Percentiles rank a stretch among this genome's conserved stretches.
Evolutionary conservation across 176 grass and related monocot genomes (phyloP).

Genomic region (Chloris gayana): DNA sequence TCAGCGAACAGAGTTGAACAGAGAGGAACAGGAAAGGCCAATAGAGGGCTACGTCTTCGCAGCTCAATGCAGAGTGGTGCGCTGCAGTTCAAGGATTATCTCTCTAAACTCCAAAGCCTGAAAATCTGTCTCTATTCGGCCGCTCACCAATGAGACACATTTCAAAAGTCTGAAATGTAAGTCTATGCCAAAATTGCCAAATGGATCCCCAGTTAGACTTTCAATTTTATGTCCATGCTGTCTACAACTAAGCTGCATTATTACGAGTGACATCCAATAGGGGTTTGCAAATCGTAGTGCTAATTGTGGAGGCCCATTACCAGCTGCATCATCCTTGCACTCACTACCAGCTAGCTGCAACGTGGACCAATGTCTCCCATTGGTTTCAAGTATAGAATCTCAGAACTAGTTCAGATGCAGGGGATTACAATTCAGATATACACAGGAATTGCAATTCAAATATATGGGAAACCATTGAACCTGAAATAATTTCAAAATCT

Average conservation of each 20-base stretch:
- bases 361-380: conserved; percentile 35
- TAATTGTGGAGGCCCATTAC: conserved; percentile 42
- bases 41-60: neutral
- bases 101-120: conserved; percentile 3
- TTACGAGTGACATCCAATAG: neutral
- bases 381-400: neutral
- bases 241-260: conserved; percentile 50
- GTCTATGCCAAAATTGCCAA: conserved; percentile 5
- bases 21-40: neutral
- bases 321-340: neutral
- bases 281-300: neutral
- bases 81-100: neutral
- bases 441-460: neutral
- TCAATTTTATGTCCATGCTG: conserved; percentile 29
- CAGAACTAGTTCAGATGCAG: neutral
- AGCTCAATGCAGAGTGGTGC: neutral
- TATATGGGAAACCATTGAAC: neutral
- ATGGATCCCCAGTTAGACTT: conserved; percentile 21
- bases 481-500: neutral
- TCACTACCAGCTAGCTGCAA: neutral
- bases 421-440: neutral
- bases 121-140: neutral
- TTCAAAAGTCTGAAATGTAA: neutral
- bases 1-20: neutral
- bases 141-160: neutral